phyloP scores from a whole-genome alignment of 306 rosid species.

The Malus fusca region DNA sequence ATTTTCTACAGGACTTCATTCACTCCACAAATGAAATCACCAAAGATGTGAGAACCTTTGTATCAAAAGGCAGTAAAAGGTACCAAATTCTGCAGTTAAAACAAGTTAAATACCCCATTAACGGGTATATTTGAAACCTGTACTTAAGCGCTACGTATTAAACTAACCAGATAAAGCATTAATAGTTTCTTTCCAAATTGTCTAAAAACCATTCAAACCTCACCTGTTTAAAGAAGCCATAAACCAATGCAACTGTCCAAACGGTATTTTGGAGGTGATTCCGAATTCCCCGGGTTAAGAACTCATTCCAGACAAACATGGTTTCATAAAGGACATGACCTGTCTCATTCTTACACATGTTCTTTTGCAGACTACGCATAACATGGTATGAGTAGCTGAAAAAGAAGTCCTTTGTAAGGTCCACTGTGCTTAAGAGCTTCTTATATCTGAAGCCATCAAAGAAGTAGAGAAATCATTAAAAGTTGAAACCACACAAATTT shows the following conservation, averaged over 20 bases:
- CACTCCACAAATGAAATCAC: neutral
- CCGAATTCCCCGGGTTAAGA: constrained; percentile 83
- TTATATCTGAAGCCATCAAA: constrained; percentile 72
- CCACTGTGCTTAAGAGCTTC: constrained; percentile 97
- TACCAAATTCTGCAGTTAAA: neutral
- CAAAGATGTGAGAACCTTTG: neutral
- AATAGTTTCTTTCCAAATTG: neutral
- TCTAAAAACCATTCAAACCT: constrained; percentile 4
- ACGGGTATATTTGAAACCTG: neutral
- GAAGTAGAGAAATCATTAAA: constrained; percentile 42
- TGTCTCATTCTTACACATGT: constrained; percentile 48
- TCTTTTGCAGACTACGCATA: constrained; percentile 90
- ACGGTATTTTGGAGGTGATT: constrained; percentile 62
- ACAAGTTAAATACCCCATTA: neutral
- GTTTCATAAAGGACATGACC: constrained; percentile 71
- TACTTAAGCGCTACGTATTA: neutral
- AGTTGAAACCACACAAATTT: neutral
- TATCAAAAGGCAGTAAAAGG: neutral
- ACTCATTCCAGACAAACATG: constrained; percentile 96
- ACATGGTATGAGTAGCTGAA: constrained; percentile 96
- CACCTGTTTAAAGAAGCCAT: constrained; percentile 95
- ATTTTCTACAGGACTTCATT: neutral
- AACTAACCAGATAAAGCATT: neutral
- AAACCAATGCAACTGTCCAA: constrained; percentile 91
- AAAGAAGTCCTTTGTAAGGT: constrained; percentile 97